A percentile compares a stretch with the other conserved stretches of the same genome.
Evolutionary conservation across 805 yeast species (phyloP).

Genomic region (Brettanomyces naardenensis): DNA sequence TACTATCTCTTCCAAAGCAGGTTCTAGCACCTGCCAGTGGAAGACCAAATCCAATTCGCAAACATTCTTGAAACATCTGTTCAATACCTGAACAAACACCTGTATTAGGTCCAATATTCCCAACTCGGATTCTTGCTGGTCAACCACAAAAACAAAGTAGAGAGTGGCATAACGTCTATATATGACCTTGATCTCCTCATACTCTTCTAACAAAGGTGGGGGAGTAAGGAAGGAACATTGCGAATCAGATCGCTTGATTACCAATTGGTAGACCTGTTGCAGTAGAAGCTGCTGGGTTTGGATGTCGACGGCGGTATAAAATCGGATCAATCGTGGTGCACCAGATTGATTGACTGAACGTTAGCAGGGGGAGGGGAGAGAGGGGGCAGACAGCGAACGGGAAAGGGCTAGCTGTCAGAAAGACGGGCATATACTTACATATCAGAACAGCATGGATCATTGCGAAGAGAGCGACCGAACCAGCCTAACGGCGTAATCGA

Average conservation of each 20-base stretch:
- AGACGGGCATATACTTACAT: neutral
- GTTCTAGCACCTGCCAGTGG: conserved; percentile 95
- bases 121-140: conserved; percentile 89
- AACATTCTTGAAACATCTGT: conserved; percentile 87
- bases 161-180: conserved; percentile 92
- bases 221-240: conserved; percentile 89
- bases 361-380: too few relatives aligned
- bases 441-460: conserved; percentile 4
- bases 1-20: conserved; percentile 83
- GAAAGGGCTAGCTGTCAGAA: too few relatives aligned
- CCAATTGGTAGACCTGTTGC: conserved; percentile 73
- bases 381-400: too few relatives aligned
- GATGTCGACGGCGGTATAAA: conserved; percentile 85
- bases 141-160: conserved; percentile 93
- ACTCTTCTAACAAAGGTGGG: conserved; percentile 63
- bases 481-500: too few relatives aligned
- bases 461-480: too few relatives aligned
- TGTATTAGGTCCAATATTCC: conserved; percentile 93
- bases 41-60: conserved; percentile 95
- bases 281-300: conserved; percentile 73
- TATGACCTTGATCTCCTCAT: conserved; percentile 77
- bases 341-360: conserved; percentile 31
- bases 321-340: conserved; percentile 80
- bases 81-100: conserved; percentile 92
- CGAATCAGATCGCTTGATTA: conserved; percentile 58